Evolutionary conservation across 345 rosid species (phyloP), one percentile per base, ranked within the genome.

Genomic region (Citrus mangshanensis): DNA sequence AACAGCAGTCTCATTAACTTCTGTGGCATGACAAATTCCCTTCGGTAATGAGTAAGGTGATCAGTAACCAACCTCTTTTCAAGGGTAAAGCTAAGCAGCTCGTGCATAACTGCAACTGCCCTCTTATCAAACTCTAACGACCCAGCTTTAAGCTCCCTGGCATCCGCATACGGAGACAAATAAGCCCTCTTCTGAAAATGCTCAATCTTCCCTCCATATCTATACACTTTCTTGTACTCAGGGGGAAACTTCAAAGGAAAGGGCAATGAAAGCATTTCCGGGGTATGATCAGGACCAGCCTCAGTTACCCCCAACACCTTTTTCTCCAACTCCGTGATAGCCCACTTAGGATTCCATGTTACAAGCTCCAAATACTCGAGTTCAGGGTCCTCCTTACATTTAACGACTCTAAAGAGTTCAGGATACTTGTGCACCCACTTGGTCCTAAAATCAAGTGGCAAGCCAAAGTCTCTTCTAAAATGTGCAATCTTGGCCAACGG

Each of bases 41-140:
- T 79, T 66, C 97, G 87, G 72, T 91, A 95, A 82, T 95, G 98
- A 14, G 95, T 95, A 58, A 93, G 92, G 69, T 93, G 94, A 89
- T 95, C 95, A 1, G 97, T 93, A 24, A 95, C 98, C 84, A 95
- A 74, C 83, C 98, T 86, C 91, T 90, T 93, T 86, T 95, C 97
- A 6, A 92, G 74, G n/a, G 97, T 93, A 76, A 93, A 95, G 80
- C 95, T 89, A 80, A 92, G 98, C 78, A 95, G 70, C 75, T 95
- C 98, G 54, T 95, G 98, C 98, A 93, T 92, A 51, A 95, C 82
- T 0, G 95, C 97, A 67, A 93, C 87, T 40, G 94, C 98, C 86
- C 98, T 88, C 86, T 95, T 95, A 75, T 95, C 97, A 46, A 95
- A 95, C 74, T 95, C 98, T 77, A 84, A 82, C 0, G 98, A 92